phyloP scores from a whole-genome alignment of 192 early-diverging fungal genomes.

The Rhizoclosmatium sp. region DNA sequence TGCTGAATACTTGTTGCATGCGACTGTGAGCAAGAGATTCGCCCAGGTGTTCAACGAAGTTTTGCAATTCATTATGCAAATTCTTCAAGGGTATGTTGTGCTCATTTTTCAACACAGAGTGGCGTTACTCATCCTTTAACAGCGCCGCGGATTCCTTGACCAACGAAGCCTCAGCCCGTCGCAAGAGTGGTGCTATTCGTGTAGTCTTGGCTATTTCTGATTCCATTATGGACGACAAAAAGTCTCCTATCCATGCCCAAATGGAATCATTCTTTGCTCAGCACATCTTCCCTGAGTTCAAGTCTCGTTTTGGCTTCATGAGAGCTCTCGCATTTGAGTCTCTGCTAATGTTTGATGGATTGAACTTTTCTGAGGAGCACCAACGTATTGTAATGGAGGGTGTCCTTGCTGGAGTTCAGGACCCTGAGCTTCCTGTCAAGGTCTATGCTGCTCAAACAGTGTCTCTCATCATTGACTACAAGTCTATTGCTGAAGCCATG shows the following conservation, averaged over 20 bases:
- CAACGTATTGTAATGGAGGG: slow-evolving; percentile 46
- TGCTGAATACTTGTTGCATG: slow-evolving; percentile 79
- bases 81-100: slow-evolving; percentile 42
- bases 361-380: slow-evolving; percentile 41
- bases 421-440: slow-evolving; percentile 86
- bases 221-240: slow-evolving; percentile 60
- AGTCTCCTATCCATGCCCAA: slow-evolving; percentile 67
- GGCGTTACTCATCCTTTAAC: background rate
- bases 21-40: slow-evolving; percentile 79
- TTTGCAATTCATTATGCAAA: slow-evolving; percentile 78
- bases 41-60: slow-evolving; percentile 82
- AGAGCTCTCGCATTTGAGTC: slow-evolving; percentile 70
- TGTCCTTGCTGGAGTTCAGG: slow-evolving; percentile 65
- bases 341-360: slow-evolving; percentile 45
- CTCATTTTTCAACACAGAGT: background rate
- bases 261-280: slow-evolving; percentile 85
- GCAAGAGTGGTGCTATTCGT: slow-evolving; percentile 89
- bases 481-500: slow-evolving; percentile 74
- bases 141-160: slow-evolving; percentile 5
- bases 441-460: slow-evolving; percentile 87
- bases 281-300: slow-evolving; percentile 92
- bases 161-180: slow-evolving; percentile 56
- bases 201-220: slow-evolving; percentile 85
- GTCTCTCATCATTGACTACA: slow-evolving; percentile 79
- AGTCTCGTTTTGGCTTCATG: slow-evolving; percentile 81